Evolutionary conservation across 441 rosid species (phyloP).

Genomic region (California macrophylla): DNA sequence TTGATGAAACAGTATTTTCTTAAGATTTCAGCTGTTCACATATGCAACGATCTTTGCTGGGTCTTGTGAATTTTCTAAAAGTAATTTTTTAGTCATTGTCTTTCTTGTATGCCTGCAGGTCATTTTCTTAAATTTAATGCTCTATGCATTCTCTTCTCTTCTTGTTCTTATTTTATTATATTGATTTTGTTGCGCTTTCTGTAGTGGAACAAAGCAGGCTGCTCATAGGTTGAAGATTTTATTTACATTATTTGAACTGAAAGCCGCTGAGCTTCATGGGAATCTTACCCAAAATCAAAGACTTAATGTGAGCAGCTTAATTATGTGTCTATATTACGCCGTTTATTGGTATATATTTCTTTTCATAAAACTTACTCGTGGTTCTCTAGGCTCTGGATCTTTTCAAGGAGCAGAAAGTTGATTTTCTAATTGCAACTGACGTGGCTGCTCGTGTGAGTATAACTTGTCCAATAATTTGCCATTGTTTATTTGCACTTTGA

Average conservation of each 20-base stretch:
- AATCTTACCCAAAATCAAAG: constrained; percentile 96
- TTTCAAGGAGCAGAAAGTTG: constrained; percentile 83
- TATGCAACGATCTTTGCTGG: neutral
- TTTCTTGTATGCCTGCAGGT: neutral
- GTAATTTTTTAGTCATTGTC: neutral
- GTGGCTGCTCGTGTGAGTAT: constrained; percentile 91
- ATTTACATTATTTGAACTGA: constrained; percentile 71
- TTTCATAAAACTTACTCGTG: constrained; percentile 14
- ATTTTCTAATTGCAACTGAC: constrained; percentile 89
- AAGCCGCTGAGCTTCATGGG: constrained; percentile 96
- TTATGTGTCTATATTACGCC: neutral
- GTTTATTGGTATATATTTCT: neutral
- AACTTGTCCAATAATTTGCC: neutral
- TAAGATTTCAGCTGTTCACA: constrained; percentile 11
- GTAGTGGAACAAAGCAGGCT: constrained; percentile 92
- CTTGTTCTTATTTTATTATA: neutral
- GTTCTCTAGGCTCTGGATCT: constrained; percentile 69
- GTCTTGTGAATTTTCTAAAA: constrained; percentile 8
- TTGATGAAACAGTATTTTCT: neutral
- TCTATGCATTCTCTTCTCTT: neutral
- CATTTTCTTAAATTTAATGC: neutral
- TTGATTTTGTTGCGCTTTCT: constrained; percentile 19
- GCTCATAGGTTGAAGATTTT: constrained; percentile 92
- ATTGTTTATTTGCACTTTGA: neutral
- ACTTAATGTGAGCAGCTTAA: constrained; percentile 65